Conservation (phyloP, 2,329 filamentous ascomycete species). For the Penicillium rolfsii region DNA sequence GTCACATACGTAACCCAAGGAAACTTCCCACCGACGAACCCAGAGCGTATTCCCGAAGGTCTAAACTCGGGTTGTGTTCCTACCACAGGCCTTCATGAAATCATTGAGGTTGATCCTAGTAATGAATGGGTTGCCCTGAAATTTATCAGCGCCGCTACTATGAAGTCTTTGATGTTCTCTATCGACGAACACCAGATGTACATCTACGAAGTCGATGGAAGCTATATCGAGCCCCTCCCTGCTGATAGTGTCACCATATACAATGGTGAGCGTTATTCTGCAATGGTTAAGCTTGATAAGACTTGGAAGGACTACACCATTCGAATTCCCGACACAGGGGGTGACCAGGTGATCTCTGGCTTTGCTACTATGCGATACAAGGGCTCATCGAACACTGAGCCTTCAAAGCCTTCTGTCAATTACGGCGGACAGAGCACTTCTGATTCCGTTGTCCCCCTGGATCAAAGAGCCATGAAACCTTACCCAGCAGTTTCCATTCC, state of each 20-base stretch:
- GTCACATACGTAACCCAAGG: constrained; percentile 30
- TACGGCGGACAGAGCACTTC: constrained; percentile 53
- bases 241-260: constrained; percentile 40
- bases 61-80: constrained; percentile 30
- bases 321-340: constrained; percentile 53
- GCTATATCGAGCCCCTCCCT: constrained; percentile 45
- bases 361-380: constrained; percentile 53
- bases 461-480: constrained; percentile 35
- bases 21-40: constrained; percentile 29
- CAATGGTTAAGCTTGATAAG: constrained; percentile 49
- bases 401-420: constrained; percentile 51
- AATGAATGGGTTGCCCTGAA: constrained; percentile 41
- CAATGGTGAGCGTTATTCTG: constrained; percentile 47
- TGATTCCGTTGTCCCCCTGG: constrained; percentile 48
- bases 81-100: constrained; percentile 26
- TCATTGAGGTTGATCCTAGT: constrained; percentile 37
- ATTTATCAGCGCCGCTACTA: constrained; percentile 39
- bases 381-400: constrained; percentile 16
- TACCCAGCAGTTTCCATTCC: constrained; percentile 50
- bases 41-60: constrained; percentile 24
- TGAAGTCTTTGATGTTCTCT: constrained; percentile 39
- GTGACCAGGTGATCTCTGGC: constrained; percentile 58
- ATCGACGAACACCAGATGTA: constrained; percentile 52
- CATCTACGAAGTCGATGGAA: constrained; percentile 50
- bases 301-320: constrained; percentile 45